Evolutionary conservation across 73 alveolate species (phyloP).

Genomic region (Paramecium octaurelia): DNA sequence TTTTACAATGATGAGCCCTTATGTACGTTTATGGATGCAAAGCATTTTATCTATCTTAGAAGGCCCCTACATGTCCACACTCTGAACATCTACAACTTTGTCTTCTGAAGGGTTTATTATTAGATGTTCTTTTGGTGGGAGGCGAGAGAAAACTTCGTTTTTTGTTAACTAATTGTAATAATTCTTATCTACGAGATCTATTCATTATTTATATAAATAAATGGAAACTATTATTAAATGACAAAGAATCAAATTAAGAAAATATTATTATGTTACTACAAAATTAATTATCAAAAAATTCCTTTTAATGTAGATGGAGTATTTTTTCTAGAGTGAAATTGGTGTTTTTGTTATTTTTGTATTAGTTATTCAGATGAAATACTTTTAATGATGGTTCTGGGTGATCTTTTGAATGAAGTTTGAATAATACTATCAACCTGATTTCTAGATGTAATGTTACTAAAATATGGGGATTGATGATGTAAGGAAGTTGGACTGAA

Average conservation of each 20-base stretch:
- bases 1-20: conserved; percentile 13
- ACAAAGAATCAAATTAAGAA: neutral
- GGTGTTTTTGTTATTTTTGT: neutral
- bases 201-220: neutral
- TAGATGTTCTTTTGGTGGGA: neutral
- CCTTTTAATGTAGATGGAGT: neutral
- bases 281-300: neutral
- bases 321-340: neutral
- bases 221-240: neutral
- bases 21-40: neutral
- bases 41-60: conserved; percentile 9
- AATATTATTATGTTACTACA: neutral
- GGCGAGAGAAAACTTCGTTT: conserved; percentile 1
- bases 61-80: neutral
- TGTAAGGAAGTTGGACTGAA: neutral
- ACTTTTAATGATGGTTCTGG: neutral
- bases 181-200: conserved; percentile 17
- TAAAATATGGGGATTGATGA: neutral
- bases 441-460: neutral
- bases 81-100: neutral
- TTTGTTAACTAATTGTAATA: neutral
- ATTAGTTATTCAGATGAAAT: neutral
- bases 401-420: neutral
- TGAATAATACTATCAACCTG: neutral
- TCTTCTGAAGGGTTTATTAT: neutral